These are phyloP conservation scores for Nicotiana sylvestris DNA, from an alignment of 257 asterid species.

Conservation along the genomic window DNA sequence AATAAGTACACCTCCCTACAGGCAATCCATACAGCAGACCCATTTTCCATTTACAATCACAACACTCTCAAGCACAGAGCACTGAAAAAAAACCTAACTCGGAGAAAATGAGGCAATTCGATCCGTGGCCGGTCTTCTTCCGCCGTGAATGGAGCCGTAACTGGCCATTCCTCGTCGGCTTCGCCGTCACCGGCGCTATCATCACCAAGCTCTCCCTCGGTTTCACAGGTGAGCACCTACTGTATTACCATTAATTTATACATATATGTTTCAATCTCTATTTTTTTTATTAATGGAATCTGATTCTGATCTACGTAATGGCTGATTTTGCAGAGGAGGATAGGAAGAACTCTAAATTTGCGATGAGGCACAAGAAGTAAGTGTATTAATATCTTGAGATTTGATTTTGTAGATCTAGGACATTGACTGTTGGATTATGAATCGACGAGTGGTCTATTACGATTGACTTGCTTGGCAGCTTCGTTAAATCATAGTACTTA, in stretches of 20 bases:
- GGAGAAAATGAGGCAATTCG: constrained; percentile 31
- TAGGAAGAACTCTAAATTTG: constrained; percentile 25
- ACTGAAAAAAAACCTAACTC: neutral
- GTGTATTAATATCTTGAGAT: neutral
- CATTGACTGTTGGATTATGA: neutral
- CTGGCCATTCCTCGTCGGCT: constrained; percentile 38
- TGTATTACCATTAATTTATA: neutral
- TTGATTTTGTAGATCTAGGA: constrained; percentile 11
- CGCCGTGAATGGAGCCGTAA: constrained; percentile 30
- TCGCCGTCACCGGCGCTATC: constrained; percentile 34
- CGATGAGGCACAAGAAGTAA: constrained; percentile 29
- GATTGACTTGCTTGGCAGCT: neutral
- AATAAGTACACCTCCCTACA: neutral
- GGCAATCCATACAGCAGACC: neutral
- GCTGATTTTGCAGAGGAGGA: constrained; percentile 26
- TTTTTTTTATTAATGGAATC: neutral
- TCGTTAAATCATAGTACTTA: neutral
- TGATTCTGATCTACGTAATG: neutral
- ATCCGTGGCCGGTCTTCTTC: constrained; percentile 37
- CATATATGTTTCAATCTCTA: neutral
- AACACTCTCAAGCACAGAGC: neutral
- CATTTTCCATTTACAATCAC: neutral
- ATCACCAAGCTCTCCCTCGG: constrained; percentile 34
- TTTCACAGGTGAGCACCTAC: constrained; percentile 19
- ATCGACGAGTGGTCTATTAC: neutral